Evolutionary conservation across 805 yeast genomes (phyloP), one percentile per base, ranked within the genome.

Genomic region (Danielia oregonensis): DNA sequence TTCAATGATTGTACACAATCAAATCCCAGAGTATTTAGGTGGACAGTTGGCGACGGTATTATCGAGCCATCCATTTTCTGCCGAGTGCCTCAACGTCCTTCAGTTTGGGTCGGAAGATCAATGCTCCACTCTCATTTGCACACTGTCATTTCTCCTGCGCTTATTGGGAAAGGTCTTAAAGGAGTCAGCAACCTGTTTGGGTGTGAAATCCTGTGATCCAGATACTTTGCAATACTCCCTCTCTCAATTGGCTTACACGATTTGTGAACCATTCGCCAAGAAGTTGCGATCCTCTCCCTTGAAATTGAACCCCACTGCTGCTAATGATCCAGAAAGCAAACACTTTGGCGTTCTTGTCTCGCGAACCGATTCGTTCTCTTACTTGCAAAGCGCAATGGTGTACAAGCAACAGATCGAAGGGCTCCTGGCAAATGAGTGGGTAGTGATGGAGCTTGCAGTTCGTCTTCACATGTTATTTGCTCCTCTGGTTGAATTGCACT

Each of bases 11-110:
- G 40, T 49, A 4, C 38, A 49, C 19, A 43, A 44, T 26, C 36
- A 43, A 9, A 13, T 36, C 22, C 19, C 35, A 33, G 37, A 49
- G 16, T 41, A 42, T 17, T 34, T 52, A 16, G 49, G 42, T 12
- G 42, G 44, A 15, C 41, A 43, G 26, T 26, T 55, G 10, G 32
- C 25, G 23, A 54, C 49, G 26, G 36, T 57, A 14, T 52, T 58
- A 18, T 32, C 54, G 11, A 54, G 56, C 34, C 46, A 41, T 25
- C 37, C 35, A 10, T 39, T 54, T n/a, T 51, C 50, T 32, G 28
- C 30, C 9, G 46, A 43, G 14, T 32, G 42, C 15, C 30, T 32
- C 17, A 51, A 49, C 26, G 30, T 52, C 6, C 31, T 56, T 8
- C 44, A 36, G 24, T 54, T 44, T 43, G 24, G 40, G 35, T 22